Conservation (phyloP, 1,284 basidiomycete genomes). For the Cryptococcus sp. region DNA sequence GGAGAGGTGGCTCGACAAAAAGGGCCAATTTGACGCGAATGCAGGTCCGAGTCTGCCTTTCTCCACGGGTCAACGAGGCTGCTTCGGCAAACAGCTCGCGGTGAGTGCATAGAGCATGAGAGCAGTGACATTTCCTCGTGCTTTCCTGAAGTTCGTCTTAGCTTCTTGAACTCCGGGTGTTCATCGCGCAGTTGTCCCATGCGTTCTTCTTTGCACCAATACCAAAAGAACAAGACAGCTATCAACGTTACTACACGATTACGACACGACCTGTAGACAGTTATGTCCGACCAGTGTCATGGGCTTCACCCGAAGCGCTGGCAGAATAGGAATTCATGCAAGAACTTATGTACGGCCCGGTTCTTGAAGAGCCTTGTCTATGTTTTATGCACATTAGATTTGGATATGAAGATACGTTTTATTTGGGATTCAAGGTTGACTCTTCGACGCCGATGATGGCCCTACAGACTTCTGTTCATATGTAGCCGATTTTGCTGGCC, state of each 20-base stretch:
- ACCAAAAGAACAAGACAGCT: conserved; percentile 22
- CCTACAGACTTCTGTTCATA: no score
- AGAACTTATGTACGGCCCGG: no score
- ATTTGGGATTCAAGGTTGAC: no score
- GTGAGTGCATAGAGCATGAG: conserved; percentile 20
- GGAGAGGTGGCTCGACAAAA: conserved; percentile 34
- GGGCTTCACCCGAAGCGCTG: conserved; percentile 11
- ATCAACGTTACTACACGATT: conserved; percentile 29
- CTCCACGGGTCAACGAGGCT: conserved; percentile 36
- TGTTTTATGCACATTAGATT: no score
- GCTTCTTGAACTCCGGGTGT: conserved; percentile 38
- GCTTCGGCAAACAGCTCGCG: conserved; percentile 44
- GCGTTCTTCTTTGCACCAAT: conserved; percentile 41
- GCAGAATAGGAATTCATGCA: no score
- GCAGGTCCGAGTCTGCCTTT: conserved; percentile 40
- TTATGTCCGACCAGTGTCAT: conserved; percentile 25
- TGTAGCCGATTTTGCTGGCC: no score
- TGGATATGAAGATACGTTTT: no score
- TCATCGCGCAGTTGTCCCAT: conserved; percentile 31
- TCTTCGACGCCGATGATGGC: no score
- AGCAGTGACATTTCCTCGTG: background rate
- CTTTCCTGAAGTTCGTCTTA: conserved; percentile 3
- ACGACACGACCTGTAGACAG: conserved; percentile 30
- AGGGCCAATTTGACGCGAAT: conserved; percentile 34
- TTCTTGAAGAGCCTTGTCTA: no score